These are phyloP conservation scores for Ligustrum vulgare DNA, from an alignment of 257 asterid species.

Conservation along the genomic window DNA sequence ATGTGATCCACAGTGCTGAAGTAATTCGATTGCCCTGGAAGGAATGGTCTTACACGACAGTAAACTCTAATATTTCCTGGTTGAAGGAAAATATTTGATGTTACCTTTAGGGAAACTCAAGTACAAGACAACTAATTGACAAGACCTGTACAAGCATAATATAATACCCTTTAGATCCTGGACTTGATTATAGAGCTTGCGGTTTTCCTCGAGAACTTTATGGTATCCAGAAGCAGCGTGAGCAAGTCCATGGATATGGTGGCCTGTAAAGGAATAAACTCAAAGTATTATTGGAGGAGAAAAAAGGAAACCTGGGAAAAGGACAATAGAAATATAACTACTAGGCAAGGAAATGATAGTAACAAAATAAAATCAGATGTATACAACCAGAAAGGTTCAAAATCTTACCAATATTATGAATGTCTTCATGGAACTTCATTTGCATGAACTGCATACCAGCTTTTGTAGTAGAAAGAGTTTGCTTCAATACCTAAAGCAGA, in stretches of 20 bases:
- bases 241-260: conserved; percentile 81
- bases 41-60: conserved; percentile 94
- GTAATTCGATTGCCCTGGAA: conserved; percentile 53
- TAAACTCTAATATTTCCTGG: conserved; percentile 96
- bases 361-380: conserved; percentile 9
- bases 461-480: conserved; percentile 73
- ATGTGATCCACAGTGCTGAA: conserved; percentile 72
- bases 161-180: conserved; percentile 89
- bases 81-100: conserved; percentile 18
- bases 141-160: conserved; percentile 3
- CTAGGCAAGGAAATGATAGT: background rate
- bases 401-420: conserved; percentile 68
- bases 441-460: conserved; percentile 94
- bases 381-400: conserved; percentile 1
- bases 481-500: conserved; percentile 65
- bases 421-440: conserved; percentile 81
- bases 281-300: conserved; percentile 2
- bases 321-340: background rate
- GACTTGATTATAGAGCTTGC: conserved; percentile 97
- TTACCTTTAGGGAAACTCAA: conserved; percentile 3
- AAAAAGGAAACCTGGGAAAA: background rate
- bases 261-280: conserved; percentile 41
- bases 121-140: conserved; percentile 9
- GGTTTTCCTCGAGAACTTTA: conserved; percentile 91
- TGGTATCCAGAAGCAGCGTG: conserved; percentile 97